A percentile compares a stretch with the other conserved stretches of the same genome.
phyloP scores from a whole-genome alignment of 495 filamentous ascomycete species.

The Penicillium taxi region DNA sequence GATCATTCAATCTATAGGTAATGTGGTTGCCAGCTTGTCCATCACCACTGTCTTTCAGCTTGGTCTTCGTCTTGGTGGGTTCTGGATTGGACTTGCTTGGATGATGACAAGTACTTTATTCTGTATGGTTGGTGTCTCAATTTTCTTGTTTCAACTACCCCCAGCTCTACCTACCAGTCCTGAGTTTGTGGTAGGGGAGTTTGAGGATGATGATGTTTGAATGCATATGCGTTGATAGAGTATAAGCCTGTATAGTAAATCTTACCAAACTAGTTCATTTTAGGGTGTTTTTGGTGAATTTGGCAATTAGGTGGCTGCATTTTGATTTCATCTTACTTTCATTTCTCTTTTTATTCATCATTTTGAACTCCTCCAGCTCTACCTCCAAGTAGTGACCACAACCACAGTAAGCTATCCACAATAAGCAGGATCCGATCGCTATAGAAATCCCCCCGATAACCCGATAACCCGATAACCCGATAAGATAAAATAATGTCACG shows the following conservation, averaged over 20 bases:
- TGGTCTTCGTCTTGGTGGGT: constrained; percentile 40
- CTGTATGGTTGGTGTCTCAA: constrained; percentile 27
- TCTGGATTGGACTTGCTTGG: constrained; percentile 49
- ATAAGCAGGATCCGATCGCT: no score
- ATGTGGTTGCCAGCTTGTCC: constrained; percentile 45
- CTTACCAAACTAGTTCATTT: neutral
- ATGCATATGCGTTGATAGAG: neutral
- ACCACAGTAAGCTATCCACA: no score
- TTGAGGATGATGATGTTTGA: constrained; percentile 14
- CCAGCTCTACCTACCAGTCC: constrained; percentile 8
- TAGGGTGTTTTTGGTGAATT: constrained; percentile 1
- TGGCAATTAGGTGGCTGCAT: no score
- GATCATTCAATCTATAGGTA: constrained; percentile 47
- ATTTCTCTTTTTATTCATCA: no score
- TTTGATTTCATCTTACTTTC: no score
- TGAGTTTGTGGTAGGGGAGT: constrained; percentile 21
- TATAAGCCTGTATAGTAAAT: constrained; percentile 17
- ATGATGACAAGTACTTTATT: constrained; percentile 43
- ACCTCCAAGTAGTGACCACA: no score
- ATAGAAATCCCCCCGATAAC: no score
- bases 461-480: no score
- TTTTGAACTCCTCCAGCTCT: no score
- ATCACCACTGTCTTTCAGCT: constrained; percentile 47
- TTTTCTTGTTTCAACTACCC: constrained; percentile 35
- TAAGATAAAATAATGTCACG: no score